phyloP scores from a whole-genome alignment of 1,284 basidiomycete species.

The Ustilago shanxiensis region DNA sequence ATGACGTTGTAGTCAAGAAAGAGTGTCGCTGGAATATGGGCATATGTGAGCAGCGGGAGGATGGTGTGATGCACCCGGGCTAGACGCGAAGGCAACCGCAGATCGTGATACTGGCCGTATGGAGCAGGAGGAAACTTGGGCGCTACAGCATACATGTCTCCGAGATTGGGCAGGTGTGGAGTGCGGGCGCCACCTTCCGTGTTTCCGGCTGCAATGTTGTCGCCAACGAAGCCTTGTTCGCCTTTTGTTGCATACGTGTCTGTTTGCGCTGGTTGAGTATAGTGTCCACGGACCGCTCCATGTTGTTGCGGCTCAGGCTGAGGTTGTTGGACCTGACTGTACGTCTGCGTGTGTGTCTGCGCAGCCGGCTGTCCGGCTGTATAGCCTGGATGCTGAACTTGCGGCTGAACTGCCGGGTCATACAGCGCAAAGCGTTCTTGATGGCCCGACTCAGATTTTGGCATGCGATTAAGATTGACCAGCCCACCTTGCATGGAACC shows the following conservation, averaged over 20 bases:
- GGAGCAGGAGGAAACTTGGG: conserved; percentile 38
- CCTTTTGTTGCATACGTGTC: neutral
- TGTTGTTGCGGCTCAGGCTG: conserved; percentile 10
- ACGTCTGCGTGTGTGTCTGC: neutral
- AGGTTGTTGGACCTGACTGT: neutral
- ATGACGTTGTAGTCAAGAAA: conserved; percentile 69
- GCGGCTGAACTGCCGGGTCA: conserved; percentile 3
- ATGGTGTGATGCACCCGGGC: conserved; percentile 50
- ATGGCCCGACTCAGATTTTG: conserved; percentile 1
- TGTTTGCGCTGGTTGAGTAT: conserved; percentile 2
- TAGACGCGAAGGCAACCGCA: conserved; percentile 24
- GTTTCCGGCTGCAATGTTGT: neutral
- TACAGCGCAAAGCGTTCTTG: conserved; percentile 2
- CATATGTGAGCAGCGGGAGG: conserved; percentile 42
- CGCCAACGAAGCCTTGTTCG: conserved; percentile 4
- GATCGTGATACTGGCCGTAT: conserved; percentile 15
- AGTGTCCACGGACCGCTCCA: conserved; percentile 8
- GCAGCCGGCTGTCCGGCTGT: neutral
- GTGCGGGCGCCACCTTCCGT: conserved; percentile 11
- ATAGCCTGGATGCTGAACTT: conserved; percentile 4
- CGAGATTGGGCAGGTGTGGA: conserved; percentile 22
- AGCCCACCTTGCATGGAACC: conserved; percentile 2
- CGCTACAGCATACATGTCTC: conserved; percentile 24
- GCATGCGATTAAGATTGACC: conserved; percentile 9
- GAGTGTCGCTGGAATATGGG: conserved; percentile 64